Percentiles rank a stretch among this genome's conserved stretches.
Conservation (phyloP, 352 stramenopile species). For the Globisporangium viniferum region DNA sequence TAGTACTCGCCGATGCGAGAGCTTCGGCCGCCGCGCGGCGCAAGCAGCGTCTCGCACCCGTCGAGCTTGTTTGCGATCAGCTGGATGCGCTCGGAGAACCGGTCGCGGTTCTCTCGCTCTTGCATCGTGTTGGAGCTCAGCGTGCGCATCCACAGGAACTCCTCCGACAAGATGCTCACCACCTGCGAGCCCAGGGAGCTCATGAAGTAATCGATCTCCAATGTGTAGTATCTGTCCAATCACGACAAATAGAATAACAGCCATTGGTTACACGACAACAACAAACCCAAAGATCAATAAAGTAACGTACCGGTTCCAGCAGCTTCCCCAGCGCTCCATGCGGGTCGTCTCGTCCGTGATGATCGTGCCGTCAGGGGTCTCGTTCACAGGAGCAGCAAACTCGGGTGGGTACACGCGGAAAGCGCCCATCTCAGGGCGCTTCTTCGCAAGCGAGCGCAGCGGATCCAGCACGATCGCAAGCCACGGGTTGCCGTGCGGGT, state of each 20-base stretch:
- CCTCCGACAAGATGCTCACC: constrained; percentile 90
- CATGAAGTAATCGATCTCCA: constrained; percentile 98
- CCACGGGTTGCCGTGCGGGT: constrained; percentile 95
- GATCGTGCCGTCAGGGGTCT: constrained; percentile 95
- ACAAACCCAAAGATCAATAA: background rate
- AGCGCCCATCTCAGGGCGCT: constrained; percentile 93
- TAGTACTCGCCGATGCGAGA: constrained; percentile 85
- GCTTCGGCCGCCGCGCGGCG: constrained; percentile 47
- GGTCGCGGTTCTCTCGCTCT: constrained; percentile 87
- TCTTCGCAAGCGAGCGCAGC: constrained; percentile 92
- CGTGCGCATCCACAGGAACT: constrained; percentile 92
- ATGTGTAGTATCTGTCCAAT: constrained; percentile 85
- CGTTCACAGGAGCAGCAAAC: constrained; percentile 90
- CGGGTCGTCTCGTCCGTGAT: constrained; percentile 90
- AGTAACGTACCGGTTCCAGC: constrained; percentile 83
- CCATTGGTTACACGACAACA: background rate
- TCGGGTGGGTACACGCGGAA: constrained; percentile 98
- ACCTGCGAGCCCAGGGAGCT: constrained; percentile 88
- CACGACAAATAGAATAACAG: background rate
- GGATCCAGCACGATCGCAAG: constrained; percentile 98
- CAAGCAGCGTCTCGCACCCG: constrained; percentile 61
- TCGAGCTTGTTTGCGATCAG: constrained; percentile 83
- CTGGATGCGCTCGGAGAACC: constrained; percentile 88
- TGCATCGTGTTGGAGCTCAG: constrained; percentile 89
- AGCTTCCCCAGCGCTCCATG: constrained; percentile 96